phyloP scores from a whole-genome alignment of 2,329 filamentous ascomycete species.

The Arthroderma sp. region DNA sequence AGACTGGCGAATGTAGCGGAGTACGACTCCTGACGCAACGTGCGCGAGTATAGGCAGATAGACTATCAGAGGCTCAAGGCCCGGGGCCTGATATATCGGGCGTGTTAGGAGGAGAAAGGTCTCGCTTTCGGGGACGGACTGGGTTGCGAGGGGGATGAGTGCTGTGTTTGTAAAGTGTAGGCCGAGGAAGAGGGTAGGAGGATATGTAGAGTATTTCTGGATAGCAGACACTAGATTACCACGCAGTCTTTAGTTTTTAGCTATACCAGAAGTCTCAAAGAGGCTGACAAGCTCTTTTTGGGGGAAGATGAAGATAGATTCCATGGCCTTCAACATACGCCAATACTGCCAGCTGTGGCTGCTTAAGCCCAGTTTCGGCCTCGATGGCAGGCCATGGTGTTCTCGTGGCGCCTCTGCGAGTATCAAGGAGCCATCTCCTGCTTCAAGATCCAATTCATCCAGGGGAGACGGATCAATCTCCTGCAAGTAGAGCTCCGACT shows the following conservation, averaged over 20 bases:
- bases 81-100: constrained; percentile 77
- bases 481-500: constrained; percentile 37
- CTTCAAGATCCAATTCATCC: constrained; percentile 34
- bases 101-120: constrained; percentile 80
- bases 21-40: constrained; percentile 60
- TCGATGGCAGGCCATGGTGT: constrained; percentile 14
- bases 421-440: constrained; percentile 9
- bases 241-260: neutral
- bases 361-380: constrained; percentile 43
- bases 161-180: constrained; percentile 74
- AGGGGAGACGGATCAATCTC: constrained; percentile 77
- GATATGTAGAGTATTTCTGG: constrained; percentile 82
- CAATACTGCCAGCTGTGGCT: constrained; percentile 65
- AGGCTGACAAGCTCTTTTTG: too few relatives aligned
- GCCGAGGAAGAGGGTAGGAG: constrained; percentile 62
- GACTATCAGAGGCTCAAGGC: constrained; percentile 69
- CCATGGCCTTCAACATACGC: constrained; percentile 49
- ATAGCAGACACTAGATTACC: constrained; percentile 51
- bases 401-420: too few relatives aligned
- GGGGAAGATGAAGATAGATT: too few relatives aligned
- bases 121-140: constrained; percentile 62
- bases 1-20: constrained; percentile 62
- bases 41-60: constrained; percentile 63
- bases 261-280: neutral
- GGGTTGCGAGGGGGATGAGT: constrained; percentile 62